These are phyloP conservation scores for Xylaria sp. DNA, from an alignment of 2,329 filamentous ascomycete genomes.

Conservation along the genomic window DNA sequence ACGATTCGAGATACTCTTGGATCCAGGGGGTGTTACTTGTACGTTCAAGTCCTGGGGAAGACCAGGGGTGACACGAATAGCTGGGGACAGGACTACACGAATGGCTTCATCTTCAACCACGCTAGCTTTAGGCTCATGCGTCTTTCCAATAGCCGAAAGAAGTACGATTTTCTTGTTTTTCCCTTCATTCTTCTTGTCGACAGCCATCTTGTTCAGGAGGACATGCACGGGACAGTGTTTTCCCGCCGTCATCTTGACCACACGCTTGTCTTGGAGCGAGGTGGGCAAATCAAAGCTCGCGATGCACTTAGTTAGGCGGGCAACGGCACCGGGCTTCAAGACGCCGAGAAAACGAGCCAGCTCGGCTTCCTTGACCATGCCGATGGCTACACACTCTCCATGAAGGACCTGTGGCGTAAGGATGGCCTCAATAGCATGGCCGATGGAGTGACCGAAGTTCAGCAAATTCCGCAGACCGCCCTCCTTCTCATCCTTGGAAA, in stretches of 20 bases:
- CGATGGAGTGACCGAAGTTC: conserved; percentile 98
- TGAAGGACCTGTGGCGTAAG: conserved; percentile 95
- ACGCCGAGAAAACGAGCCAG: conserved; percentile 89
- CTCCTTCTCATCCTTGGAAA: conserved; percentile 93
- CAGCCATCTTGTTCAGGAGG: conserved; percentile 90
- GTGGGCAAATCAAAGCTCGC: conserved; percentile 92
- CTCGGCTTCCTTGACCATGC: conserved; percentile 98
- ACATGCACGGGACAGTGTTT: conserved; percentile 89
- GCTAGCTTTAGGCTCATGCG: conserved; percentile 87
- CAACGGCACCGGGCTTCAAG: conserved; percentile 85
- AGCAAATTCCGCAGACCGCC: conserved; percentile 92
- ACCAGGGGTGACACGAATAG: conserved; percentile 78
- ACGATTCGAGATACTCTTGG: conserved; percentile 97
- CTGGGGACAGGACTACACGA: conserved; percentile 82
- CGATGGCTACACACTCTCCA: conserved; percentile 94
- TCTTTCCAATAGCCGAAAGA: conserved; percentile 88
- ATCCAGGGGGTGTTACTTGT: conserved; percentile 88
- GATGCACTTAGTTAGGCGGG: conserved; percentile 90
- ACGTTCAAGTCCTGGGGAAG: conserved; percentile 74
- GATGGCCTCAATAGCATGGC: conserved; percentile 95
- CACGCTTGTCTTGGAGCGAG: conserved; percentile 82
- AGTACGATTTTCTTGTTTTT: conserved; percentile 96
- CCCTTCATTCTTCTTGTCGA: conserved; percentile 99
- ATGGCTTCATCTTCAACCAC: conserved; percentile 89
- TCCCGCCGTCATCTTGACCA: conserved; percentile 83